Evolutionary conservation across 139 green algal species (phyloP).

Genomic region (Bryopsis sp.): DNA sequence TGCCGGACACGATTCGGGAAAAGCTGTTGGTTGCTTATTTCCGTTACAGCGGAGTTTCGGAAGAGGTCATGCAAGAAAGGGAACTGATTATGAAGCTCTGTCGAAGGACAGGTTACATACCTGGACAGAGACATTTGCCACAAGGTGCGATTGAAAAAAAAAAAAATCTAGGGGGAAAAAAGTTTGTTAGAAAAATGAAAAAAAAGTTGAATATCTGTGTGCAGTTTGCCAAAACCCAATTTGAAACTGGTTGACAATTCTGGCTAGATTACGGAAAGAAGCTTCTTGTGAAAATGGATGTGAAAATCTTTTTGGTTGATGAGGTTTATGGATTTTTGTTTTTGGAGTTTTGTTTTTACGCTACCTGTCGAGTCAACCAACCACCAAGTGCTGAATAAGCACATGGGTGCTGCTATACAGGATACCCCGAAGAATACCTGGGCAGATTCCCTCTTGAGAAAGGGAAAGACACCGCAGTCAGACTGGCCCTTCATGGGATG

Average conservation of each 20-base stretch:
- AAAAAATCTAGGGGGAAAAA: not conserved
- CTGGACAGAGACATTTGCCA: not conserved
- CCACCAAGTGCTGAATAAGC: not conserved
- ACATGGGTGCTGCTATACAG: not conserved
- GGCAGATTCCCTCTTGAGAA: not conserved
- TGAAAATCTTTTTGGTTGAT: not conserved
- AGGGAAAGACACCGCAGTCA: not conserved
- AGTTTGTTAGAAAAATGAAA: not conserved
- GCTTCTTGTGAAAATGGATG: not conserved
- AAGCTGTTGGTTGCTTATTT: not conserved
- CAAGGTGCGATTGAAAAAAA: not conserved
- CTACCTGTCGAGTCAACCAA: not conserved
- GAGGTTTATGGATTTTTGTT: not conserved
- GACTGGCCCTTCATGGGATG: not conserved
- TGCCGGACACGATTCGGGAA: not conserved
- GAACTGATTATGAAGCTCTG: not conserved
- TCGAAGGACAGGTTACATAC: not conserved
- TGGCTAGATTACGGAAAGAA: too few species aligned
- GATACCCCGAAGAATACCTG: slow-evolving; percentile 11
- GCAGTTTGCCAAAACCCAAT: not conserved
- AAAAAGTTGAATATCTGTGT: too few species aligned
- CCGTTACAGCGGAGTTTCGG: not conserved
- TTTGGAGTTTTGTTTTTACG: too few species aligned
- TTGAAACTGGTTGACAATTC: too few species aligned
- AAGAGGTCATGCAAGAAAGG: not conserved